Conservation (phyloP, 257 asterid genomes). For the Scutellaria minor region DNA sequence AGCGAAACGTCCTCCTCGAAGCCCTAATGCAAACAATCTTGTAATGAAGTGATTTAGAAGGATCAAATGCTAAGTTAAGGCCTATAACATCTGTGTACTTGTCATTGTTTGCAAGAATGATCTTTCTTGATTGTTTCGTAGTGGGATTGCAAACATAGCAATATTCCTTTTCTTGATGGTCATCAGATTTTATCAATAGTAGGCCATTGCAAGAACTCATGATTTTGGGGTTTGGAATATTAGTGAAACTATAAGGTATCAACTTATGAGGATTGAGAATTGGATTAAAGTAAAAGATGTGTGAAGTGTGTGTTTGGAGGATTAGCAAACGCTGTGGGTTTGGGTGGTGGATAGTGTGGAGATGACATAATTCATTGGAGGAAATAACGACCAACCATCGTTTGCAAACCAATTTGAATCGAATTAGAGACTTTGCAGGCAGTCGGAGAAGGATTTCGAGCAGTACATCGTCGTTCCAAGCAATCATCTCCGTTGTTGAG, state of each 20-base stretch:
- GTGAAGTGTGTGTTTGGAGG: fast-evolving
- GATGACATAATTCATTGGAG: background rate
- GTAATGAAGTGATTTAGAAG: slow-evolving; percentile 2
- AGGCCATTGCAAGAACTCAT: background rate
- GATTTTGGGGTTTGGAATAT: background rate
- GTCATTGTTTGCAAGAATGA: background rate
- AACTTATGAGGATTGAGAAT: too few species aligned
- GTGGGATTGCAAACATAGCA: slow-evolving; percentile 1
- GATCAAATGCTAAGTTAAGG: background rate
- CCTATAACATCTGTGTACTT: background rate
- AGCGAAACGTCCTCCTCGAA: too few species aligned
- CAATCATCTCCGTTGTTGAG: too few species aligned
- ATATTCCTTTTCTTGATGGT: too few species aligned
- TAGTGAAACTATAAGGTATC: background rate
- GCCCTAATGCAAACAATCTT: slow-evolving; percentile 8
- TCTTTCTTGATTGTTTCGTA: background rate
- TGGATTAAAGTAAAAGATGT: background rate
- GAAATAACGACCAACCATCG: background rate
- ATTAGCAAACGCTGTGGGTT: background rate
- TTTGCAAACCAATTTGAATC: background rate
- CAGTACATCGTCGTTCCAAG: background rate
- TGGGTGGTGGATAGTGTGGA: background rate
- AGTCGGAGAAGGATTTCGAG: background rate
- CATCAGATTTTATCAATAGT: background rate
- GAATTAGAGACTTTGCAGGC: background rate